phyloP scores from a whole-genome alignment of 495 filamentous ascomycete genomes.

The Delitschia confertaspora region DNA sequence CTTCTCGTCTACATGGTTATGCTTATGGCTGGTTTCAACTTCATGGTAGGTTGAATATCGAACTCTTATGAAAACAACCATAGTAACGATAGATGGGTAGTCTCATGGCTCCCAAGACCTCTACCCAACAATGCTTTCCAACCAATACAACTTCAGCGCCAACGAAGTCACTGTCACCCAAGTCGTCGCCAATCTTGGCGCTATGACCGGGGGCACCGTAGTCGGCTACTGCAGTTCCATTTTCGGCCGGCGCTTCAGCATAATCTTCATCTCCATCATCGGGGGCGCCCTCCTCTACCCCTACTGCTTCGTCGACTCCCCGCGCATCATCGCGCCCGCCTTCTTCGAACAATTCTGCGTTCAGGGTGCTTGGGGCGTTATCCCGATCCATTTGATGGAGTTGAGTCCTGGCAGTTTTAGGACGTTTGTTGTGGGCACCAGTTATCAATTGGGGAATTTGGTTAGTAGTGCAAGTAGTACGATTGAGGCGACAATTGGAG shows the following conservation, averaged over 20 bases:
- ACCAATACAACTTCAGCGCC: slow-evolving; percentile 63
- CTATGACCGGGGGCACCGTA: slow-evolving; percentile 65
- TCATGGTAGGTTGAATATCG: slow-evolving; percentile 49
- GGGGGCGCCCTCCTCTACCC: slow-evolving; percentile 76
- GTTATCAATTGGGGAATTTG: slow-evolving; percentile 80
- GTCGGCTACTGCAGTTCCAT: slow-evolving; percentile 73
- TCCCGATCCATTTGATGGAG: slow-evolving; percentile 73
- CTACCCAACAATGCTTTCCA: slow-evolving; percentile 75
- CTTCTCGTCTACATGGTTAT: slow-evolving; percentile 71
- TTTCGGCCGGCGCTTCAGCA: slow-evolving; percentile 72
- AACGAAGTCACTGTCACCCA: slow-evolving; percentile 74
- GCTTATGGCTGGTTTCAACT: slow-evolving; percentile 86
- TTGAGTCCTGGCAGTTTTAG: slow-evolving; percentile 71
- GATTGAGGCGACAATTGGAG: slow-evolving; percentile 74
- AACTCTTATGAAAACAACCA: neutral
- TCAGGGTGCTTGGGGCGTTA: slow-evolving; percentile 40
- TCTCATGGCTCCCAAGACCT: slow-evolving; percentile 88
- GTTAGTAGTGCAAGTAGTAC: slow-evolving; percentile 71
- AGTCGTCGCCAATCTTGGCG: slow-evolving; percentile 76
- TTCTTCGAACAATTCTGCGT: slow-evolving; percentile 91
- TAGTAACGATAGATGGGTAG: slow-evolving; percentile 28
- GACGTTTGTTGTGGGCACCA: slow-evolving; percentile 74
- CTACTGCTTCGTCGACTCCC: slow-evolving; percentile 59
- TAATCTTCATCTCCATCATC: slow-evolving; percentile 66
- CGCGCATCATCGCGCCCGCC: slow-evolving; percentile 65